phyloP scores from a whole-genome alignment of 768 basidiomycete genomes.

The Hericium erinaceus region DNA sequence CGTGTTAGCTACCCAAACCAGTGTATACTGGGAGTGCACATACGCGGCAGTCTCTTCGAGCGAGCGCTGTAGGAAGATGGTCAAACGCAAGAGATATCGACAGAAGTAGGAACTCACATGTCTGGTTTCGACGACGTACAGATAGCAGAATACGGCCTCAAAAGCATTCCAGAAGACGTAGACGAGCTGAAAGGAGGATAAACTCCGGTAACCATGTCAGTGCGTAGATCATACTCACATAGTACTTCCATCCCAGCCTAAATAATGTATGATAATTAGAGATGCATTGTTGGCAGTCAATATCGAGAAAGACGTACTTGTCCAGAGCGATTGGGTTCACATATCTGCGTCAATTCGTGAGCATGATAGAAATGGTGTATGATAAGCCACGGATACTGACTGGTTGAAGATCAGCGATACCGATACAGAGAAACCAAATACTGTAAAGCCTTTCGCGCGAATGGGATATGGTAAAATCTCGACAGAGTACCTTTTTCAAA shows the following conservation, averaged over 20 bases:
- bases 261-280: neutral
- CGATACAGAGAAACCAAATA: constrained; percentile 37
- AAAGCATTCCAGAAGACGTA: constrained; percentile 33
- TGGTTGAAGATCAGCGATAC: constrained; percentile 41
- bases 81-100: neutral
- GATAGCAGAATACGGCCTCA: constrained; percentile 29
- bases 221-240: constrained; percentile 19
- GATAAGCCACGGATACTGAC: neutral
- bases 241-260: constrained; percentile 37
- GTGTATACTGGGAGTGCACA: neutral
- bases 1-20: neutral
- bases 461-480: constrained; percentile 43
- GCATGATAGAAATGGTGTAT: neutral
- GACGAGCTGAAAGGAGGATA: constrained; percentile 19
- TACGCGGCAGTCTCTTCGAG: constrained; percentile 27
- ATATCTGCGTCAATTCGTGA: constrained; percentile 12
- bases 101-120: constrained; percentile 14
- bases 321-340: constrained; percentile 35
- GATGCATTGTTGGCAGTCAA: neutral
- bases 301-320: neutral
- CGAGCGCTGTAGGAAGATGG: constrained; percentile 15
- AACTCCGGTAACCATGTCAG: neutral
- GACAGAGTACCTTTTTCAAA: constrained; percentile 24
- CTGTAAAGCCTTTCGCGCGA: constrained; percentile 38
- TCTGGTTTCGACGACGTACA: constrained; percentile 31